phyloP scores from a whole-genome alignment of 345 rosid species.

The Durio zibethinus region DNA sequence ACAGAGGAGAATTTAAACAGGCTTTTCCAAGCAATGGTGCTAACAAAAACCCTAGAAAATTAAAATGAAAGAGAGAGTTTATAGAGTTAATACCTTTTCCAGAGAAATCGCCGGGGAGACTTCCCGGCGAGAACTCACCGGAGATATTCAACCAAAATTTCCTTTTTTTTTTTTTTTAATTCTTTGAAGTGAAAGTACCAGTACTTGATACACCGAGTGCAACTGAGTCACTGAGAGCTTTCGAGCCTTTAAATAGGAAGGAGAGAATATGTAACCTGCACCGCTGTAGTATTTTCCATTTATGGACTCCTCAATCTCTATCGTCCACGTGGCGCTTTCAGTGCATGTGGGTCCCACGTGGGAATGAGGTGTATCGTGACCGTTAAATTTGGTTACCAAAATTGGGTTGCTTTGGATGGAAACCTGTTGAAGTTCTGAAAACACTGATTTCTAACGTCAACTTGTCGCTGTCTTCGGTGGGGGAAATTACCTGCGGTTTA shows the following conservation, averaged over 20 bases:
- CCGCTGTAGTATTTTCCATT: not conserved
- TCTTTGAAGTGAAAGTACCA: not conserved
- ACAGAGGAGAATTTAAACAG: not conserved
- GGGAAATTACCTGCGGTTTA: not conserved
- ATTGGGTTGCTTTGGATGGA: not conserved
- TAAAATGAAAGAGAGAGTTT: not conserved
- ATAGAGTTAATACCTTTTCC: constrained; percentile 5
- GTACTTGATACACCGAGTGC: not conserved
- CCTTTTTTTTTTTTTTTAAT: not conserved
- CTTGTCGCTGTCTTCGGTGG: not conserved
- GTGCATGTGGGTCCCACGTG: not conserved
- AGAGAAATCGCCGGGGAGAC: not conserved
- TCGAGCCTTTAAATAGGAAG: not conserved
- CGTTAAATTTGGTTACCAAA: not conserved
- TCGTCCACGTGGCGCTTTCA: not conserved
- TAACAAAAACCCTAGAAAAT: constrained; percentile 8
- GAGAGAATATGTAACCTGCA: not conserved
- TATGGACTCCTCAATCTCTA: not conserved
- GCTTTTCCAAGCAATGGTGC: not conserved
- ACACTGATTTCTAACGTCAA: not conserved
- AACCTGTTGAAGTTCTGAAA: not conserved
- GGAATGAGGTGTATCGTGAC: not conserved
- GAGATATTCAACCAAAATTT: not conserved
- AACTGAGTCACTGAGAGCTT: not conserved
- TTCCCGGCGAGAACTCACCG: constrained; percentile 9